Evolutionary conservation across 805 yeast genomes (phyloP).

Genomic region (Wickerhamiella shivajii): DNA sequence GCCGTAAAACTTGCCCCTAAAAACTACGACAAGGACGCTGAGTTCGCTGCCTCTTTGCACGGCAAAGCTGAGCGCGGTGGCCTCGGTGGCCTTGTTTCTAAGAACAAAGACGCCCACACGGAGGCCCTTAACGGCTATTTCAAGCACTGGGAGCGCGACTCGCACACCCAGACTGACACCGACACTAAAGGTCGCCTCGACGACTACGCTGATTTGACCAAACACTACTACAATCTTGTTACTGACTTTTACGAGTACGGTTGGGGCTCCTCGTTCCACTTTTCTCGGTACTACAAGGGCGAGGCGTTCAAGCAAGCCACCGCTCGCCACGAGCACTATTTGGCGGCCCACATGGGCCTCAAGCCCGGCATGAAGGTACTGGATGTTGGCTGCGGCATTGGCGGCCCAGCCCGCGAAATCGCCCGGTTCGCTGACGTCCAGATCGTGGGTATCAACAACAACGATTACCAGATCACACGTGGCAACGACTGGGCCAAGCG

Average conservation of each 20-base stretch:
- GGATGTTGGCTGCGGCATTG: conserved; percentile 99
- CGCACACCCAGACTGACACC: conserved; percentile 51
- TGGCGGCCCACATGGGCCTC: conserved; percentile 77
- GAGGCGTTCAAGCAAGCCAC: conserved; percentile 89
- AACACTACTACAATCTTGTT: conserved; percentile 90
- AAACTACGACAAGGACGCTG: conserved; percentile 43
- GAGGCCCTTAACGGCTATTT: conserved; percentile 82
- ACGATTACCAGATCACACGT: conserved; percentile 87
- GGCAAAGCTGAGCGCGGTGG: conserved; percentile 66
- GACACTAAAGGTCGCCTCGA: conserved; percentile 41
- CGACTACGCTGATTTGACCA: conserved; percentile 83
- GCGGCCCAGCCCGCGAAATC: conserved; percentile 98
- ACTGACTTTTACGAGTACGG: conserved; percentile 98
- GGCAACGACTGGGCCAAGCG: conserved; percentile 68
- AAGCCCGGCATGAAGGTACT: conserved; percentile 70
- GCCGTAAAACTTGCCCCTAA: conserved; percentile 35
- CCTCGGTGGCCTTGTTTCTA: conserved; percentile 57
- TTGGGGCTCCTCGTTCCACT: conserved; percentile 98
- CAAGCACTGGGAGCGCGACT: conserved; percentile 85
- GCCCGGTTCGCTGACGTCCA: conserved; percentile 77
- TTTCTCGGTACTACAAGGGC: conserved; percentile 83
- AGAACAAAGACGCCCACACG: conserved; percentile 64
- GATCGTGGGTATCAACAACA: conserved; percentile 85
- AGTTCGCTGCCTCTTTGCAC: conserved; percentile 74
- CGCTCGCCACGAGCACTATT: conserved; percentile 87